Evolutionary conservation across 108 stramenopile species (phyloP), one percentile per base, ranked within the genome.

Genomic region (Cyclotella sp.): DNA sequence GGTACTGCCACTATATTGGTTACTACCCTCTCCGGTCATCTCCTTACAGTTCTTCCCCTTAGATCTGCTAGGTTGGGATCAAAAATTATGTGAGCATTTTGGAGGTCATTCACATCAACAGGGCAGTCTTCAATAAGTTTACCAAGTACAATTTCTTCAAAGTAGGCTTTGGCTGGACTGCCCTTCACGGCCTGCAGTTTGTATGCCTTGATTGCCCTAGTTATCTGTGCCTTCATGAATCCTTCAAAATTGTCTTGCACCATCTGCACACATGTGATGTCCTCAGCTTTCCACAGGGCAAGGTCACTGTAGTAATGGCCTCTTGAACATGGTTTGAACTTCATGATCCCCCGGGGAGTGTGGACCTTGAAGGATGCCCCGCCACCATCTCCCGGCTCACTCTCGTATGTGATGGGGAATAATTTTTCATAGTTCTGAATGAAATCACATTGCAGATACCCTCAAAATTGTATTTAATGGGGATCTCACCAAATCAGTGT

Each of bases 301-400:
- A 53, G 11, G n/a, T 53, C 52, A 6, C 15, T 14, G n/a, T 53
- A 53, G 52, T 53, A 19, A 7, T 19, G 18, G 52, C 52, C 52
- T 19, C 21, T 53, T 6, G 7, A 19, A 19, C 52, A 53, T n/a
- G 7, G 9, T 6, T 18, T 53, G n/a, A 53, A 53, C 52, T n/a
- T 19, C 7, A 19, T 19, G 7, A 53, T 19, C 11, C 52, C 52
- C 15, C 52, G 11, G 11, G 52, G 52, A 6, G 52, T 53, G n/a
- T 53, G 52, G 14, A 53, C 52, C 52, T 53, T 53, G 52, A 53
- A 53, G 18, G n/a, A 53, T 7, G n/a, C n/a, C n/a, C n/a, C n/a
- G n/a, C 52, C n/a, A 7, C 52, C n/a, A 19, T 53, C n/a, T 10
- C 21, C 18, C 18, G 52, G 21, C n/a, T n/a, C n/a, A n/a, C n/a